Percentiles rank a stretch among this genome's conserved stretches.
These are phyloP conservation scores for Prunus dulcis DNA, from an alignment of 306 rosid genomes.

Conservation along the genomic window DNA sequence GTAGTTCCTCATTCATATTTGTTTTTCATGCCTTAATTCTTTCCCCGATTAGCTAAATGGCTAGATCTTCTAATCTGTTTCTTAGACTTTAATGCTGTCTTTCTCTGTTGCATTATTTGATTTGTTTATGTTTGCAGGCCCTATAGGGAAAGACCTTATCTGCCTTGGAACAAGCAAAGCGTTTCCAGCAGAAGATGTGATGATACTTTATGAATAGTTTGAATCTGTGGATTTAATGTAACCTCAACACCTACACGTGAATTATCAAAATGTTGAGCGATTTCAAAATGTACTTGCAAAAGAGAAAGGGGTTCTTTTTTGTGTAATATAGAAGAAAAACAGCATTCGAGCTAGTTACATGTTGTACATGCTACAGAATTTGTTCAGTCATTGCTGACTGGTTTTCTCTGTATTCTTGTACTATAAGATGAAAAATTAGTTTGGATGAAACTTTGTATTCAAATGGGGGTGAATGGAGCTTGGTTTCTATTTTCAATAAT, in stretches of 20 bases:
- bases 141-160: constrained; percentile 38
- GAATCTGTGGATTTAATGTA: background rate
- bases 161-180: constrained; percentile 52
- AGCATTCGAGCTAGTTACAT: background rate
- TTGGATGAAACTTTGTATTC: background rate
- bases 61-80: background rate
- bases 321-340: background rate
- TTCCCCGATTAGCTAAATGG: background rate
- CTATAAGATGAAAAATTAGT: background rate
- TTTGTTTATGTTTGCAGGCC: constrained; percentile 36
- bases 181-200: constrained; percentile 37
- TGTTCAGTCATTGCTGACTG: background rate
- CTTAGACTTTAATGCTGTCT: background rate
- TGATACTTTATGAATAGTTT: background rate
- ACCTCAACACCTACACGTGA: background rate
- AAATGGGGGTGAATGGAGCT: no score
- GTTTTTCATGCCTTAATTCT: background rate
- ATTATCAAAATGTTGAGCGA: background rate
- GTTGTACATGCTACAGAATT: background rate
- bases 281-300: background rate
- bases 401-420: constrained; percentile 9
- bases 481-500: background rate
- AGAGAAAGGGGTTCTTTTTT: background rate
- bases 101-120: background rate
- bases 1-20: constrained; percentile 1